Evolutionary conservation across 495 filamentous ascomycete genomes (phyloP).

Genomic region (Xylaria bambusicola): DNA sequence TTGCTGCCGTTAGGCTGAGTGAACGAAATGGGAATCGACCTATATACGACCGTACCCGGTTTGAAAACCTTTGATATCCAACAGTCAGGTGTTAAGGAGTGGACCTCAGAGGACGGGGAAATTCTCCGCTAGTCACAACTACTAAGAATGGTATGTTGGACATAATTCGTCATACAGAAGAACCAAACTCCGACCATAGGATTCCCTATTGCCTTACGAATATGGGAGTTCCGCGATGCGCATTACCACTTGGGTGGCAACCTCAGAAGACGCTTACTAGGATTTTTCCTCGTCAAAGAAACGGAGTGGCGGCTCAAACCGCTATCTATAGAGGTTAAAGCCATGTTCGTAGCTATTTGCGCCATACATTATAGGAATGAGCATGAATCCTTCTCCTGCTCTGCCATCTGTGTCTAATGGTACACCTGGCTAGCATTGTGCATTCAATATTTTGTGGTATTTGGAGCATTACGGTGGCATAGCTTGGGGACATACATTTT

Average conservation of each 20-base stretch:
- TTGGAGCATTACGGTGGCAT: background rate
- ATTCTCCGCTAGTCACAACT: background rate
- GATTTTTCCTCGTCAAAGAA: background rate
- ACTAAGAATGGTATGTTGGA: background rate
- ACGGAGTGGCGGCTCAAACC: background rate
- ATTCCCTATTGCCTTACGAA: too few species aligned
- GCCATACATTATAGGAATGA: slow-evolving; percentile 13
- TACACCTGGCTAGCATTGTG: background rate
- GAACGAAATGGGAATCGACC: slow-evolving; percentile 31
- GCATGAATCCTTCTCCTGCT: background rate
- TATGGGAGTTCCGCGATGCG: too few species aligned
- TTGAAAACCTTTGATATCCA: slow-evolving; percentile 25
- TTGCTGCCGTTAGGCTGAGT: slow-evolving; percentile 95
- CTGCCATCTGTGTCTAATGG: background rate
- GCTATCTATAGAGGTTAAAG: slow-evolving; percentile 3
- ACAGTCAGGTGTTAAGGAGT: background rate
- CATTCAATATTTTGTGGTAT: background rate
- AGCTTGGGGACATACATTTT: background rate
- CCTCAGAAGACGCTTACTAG: background rate
- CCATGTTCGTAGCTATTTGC: slow-evolving; percentile 6
- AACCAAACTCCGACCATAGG: background rate
- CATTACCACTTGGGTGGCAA: background rate
- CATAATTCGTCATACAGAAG: background rate
- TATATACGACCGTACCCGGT: slow-evolving; percentile 26
- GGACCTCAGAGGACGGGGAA: background rate